Evolutionary conservation across 345 rosid species (phyloP).

Genomic region (Eucalyptus cloeziana): DNA sequence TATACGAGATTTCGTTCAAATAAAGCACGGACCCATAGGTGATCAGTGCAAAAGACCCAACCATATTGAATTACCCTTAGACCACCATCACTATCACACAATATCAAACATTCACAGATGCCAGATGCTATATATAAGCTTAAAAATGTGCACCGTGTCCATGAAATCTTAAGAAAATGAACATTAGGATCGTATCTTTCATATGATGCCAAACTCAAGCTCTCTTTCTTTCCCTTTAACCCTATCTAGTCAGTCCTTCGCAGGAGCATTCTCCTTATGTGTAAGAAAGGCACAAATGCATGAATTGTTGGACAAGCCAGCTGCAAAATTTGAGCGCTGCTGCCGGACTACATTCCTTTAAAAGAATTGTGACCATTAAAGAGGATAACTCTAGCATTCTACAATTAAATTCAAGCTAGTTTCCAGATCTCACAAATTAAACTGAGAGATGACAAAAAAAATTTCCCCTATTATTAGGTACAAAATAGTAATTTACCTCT

Average conservation of each 20-base stretch:
- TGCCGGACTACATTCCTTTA: neutral
- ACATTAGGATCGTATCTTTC: neutral
- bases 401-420: neutral
- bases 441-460: neutral
- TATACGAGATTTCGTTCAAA: neutral
- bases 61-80: neutral
- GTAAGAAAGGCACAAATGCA: neutral
- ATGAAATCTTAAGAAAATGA: neutral
- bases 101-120: neutral
- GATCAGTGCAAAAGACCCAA: neutral
- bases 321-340: neutral
- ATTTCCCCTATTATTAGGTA: neutral
- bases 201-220: neutral
- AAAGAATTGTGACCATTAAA: neutral
- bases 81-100: neutral
- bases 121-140: neutral
- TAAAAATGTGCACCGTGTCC: neutral
- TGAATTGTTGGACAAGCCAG: neutral
- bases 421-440: neutral
- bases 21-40: neutral
- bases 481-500: constrained; percentile 32
- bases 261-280: neutral
- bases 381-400: neutral
- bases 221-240: neutral
- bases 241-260: neutral